Evolutionary conservation across 108 stramenopile species (phyloP).

Genomic region (Poteriospumella lacustris): DNA sequence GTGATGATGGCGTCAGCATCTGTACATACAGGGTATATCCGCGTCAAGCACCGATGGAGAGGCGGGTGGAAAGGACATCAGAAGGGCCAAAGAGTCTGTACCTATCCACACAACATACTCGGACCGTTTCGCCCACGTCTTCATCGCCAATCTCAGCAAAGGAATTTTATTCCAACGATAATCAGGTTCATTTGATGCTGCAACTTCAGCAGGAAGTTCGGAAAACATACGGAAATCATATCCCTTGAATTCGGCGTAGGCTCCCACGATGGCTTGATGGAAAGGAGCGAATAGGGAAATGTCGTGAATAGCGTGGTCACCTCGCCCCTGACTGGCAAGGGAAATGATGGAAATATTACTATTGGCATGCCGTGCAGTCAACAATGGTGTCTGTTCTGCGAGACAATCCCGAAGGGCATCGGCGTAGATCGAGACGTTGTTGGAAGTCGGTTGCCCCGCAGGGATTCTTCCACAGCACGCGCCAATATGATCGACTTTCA

Average conservation of each 20-base stretch:
- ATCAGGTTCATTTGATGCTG: too few species aligned
- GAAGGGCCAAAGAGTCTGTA: not conserved
- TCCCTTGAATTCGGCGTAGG: not conserved
- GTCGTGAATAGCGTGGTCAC: not conserved
- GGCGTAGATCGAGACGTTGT: too few species aligned
- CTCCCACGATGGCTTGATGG: not conserved
- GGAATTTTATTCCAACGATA: not conserved
- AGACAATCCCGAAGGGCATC: too few species aligned
- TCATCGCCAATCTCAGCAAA: not conserved
- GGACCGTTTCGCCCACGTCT: not conserved
- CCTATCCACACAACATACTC: not conserved
- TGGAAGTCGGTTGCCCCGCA: too few species aligned
- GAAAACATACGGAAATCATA: not conserved
- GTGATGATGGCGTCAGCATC: not conserved
- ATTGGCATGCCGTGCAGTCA: too few species aligned
- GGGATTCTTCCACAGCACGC: too few species aligned
- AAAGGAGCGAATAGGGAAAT: not conserved
- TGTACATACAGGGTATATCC: not conserved
- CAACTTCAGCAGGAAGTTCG: too few species aligned
- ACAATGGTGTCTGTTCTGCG: too few species aligned
- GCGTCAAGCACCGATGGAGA: too few species aligned
- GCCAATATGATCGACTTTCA: too few species aligned
- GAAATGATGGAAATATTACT: not conserved
- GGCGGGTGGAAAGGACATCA: not conserved
- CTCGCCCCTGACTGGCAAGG: not conserved